Evolutionary conservation across 2,329 filamentous ascomycete species (phyloP), one percentile per base, ranked within the genome.

Genomic region (Sporothrix luriei): DNA sequence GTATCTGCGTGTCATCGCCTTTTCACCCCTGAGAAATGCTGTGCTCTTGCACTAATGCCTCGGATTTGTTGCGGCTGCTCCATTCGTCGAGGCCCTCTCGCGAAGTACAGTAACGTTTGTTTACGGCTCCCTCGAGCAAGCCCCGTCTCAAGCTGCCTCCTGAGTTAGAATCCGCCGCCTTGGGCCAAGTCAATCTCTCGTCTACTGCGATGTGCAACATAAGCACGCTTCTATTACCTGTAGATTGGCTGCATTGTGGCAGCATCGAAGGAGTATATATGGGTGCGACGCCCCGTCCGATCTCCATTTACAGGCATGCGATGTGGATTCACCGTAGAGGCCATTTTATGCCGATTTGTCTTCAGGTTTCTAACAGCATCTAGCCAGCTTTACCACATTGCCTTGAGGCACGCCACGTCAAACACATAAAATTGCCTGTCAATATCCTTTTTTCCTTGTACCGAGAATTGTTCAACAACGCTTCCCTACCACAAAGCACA

Each of bases 11-110:
- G 66, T 26, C 69, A 66, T 70, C 69, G 66, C 66, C 66, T 51
- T 59, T 33, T 52, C 46, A 70, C 69, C 69, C 69, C 69, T 68
- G 69, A 52, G 26, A 68, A 54, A 64, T 70, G 69, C 16, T 59
- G 69, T 70, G 33, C 33, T 33, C 3, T 7, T 33, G 59, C 11
- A 11, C 43, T 46, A 52, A 48, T 48, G 66, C 49, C 46, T 62
- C 43, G 10, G 19, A 26, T 40, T 11, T 49, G 11, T 26, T 29
- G 26, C 33, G 5, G 43, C 57, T 68, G 64, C 48, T 49, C 69
- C 13, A 70, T 68, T 70, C 29, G 57, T 19, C 16, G 54, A 49
- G 10, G 3, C 5, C 9, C 16, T 13, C 29, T 51, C 26, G 7
- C 21, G 46, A 65, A 38, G 62, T 38, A 10, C 46, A 51, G 19